Evolutionary conservation across 192 early-diverging fungal genomes (phyloP), one percentile per base, ranked within the genome.

Genomic region (Umbelopsis isabellina): DNA sequence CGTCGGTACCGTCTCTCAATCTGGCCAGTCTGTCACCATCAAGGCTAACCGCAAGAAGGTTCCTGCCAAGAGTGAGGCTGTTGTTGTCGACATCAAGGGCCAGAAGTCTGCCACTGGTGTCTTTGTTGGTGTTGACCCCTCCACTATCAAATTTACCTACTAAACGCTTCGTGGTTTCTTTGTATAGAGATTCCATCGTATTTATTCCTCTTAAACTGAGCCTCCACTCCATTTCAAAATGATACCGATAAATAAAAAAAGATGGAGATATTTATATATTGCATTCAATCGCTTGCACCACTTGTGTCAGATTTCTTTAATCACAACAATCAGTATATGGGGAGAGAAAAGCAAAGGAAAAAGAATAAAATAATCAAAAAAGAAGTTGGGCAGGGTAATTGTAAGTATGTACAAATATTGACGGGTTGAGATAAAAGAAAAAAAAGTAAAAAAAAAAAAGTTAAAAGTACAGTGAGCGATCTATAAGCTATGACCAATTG

Each of bases 11-110:
- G 72, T 72, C 7, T 72, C 66, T 30, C 41, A 69, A 45, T 71
- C 48, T 12, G 74, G 71, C 23, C 73, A 67, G 22, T 65, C 71
- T 9, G 74, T 76, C 45, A 80, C 79, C 1, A 76, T 83, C 41
- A 78, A 70, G 49, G 80, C 82, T 0, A 69, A 78, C 35, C 73
- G 66, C 35, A 53, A 65, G 21, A 64, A 33, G 15, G 82, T 61
- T 61, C 55, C 55, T n/a, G 11, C 13, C 55, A 30, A 61, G 18
- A 61, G 55, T 35, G 55, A 61, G 37, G 21, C 55, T 25, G 15
- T 61, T 33, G 55, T 61, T 33, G 55, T 61, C 15, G 27, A 25
- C 12, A 61, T 61, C 25, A 61, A 33, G 15, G 55, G 55, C 25
- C 27, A 61, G 25, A 61, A 61, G 55, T 61, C 55, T 61, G 55